Conservation (phyloP, 139 green algal species). For the Chlamydomonas schloesseri region DNA sequence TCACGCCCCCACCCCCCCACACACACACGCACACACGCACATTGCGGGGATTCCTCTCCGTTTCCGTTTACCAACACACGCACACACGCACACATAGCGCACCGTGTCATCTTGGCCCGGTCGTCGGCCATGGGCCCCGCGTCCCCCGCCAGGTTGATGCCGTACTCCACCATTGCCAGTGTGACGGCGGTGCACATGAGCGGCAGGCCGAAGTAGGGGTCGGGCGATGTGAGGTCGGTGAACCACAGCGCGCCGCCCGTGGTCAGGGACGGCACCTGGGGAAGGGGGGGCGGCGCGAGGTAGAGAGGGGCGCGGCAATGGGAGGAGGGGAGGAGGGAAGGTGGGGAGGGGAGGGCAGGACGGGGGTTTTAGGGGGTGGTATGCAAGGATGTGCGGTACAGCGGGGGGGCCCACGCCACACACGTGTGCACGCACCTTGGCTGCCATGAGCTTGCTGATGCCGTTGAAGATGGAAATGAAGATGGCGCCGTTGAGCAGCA, state of each 20-base stretch:
- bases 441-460: constrained; percentile 54
- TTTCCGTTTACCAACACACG: too few relatives aligned
- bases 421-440: too few relatives aligned
- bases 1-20: too few relatives aligned
- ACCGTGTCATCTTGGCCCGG: constrained; percentile 24
- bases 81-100: not conserved
- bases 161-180: constrained; percentile 81
- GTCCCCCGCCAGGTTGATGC: constrained; percentile 73
- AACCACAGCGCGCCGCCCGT: constrained; percentile 87
- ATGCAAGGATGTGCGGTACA: too few relatives aligned
- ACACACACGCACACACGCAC: too few relatives aligned
- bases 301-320: too few relatives aligned
- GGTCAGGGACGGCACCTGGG: constrained; percentile 78
- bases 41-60: too few relatives aligned
- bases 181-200: constrained; percentile 77
- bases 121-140: constrained; percentile 61
- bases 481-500: constrained; percentile 50
- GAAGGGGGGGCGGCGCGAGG: not conserved
- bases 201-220: constrained; percentile 86
- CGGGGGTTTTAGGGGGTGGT: too few relatives aligned
- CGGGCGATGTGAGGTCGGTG: constrained; percentile 82
- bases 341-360: not conserved
- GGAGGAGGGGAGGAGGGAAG: not conserved
- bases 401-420: too few relatives aligned
- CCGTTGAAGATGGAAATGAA: constrained; percentile 70